Conservation (phyloP, 345 rosid genomes). For the Cardamine resedifolia region DNA sequence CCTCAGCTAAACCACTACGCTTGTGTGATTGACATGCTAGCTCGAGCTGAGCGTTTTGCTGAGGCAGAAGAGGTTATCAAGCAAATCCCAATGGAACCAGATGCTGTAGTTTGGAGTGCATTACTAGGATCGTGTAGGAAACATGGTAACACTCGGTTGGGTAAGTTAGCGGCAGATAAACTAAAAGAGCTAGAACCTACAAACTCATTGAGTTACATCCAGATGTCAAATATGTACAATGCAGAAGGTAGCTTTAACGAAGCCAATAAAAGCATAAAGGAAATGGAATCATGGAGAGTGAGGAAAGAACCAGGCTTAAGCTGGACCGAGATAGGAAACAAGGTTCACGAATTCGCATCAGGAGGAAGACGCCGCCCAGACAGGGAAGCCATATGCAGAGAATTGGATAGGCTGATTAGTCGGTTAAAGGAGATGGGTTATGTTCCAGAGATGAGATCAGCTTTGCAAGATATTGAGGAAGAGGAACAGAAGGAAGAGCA, state of each 20-base stretch:
- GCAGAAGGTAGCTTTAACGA: constrained; percentile 63
- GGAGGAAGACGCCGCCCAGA: constrained; percentile 69
- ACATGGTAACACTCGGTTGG: constrained; percentile 64
- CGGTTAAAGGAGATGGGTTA: constrained; percentile 71
- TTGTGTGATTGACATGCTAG: constrained; percentile 79
- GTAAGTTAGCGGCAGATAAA: constrained; percentile 58
- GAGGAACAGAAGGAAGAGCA: constrained; percentile 83
- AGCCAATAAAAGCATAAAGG: constrained; percentile 63
- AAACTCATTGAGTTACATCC: constrained; percentile 70
- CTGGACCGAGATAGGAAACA: constrained; percentile 73
- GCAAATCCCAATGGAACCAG: constrained; percentile 79
- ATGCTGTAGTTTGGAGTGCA: constrained; percentile 85
- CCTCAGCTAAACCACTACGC: constrained; percentile 88
- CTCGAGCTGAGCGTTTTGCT: constrained; percentile 65
- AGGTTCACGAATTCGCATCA: constrained; percentile 68
- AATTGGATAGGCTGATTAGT: constrained; percentile 51
- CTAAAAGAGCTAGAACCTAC: constrained; percentile 61
- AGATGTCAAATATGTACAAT: constrained; percentile 77
- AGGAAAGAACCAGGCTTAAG: constrained; percentile 86
- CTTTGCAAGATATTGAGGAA: constrained; percentile 71
- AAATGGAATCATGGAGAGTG: constrained; percentile 61
- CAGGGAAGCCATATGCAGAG: constrained; percentile 52
- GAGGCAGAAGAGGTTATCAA: constrained; percentile 66
- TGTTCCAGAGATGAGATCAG: constrained; percentile 66
- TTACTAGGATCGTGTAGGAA: constrained; percentile 79